Evolutionary conservation across 2,329 filamentous ascomycete genomes (phyloP).

Genomic region (Fusarium anthophilum): DNA sequence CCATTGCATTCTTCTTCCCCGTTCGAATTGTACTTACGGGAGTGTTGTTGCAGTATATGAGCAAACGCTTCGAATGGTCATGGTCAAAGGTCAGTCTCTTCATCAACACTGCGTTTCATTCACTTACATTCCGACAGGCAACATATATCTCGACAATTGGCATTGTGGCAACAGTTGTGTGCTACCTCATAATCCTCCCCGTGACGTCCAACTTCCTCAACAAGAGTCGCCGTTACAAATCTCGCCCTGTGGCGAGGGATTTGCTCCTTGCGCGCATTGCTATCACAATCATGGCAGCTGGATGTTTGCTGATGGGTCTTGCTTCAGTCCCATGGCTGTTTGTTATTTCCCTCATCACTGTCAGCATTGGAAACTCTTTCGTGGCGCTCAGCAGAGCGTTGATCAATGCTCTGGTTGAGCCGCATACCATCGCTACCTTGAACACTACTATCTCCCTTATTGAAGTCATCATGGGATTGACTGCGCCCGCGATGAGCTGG

Average conservation of each 20-base stretch:
- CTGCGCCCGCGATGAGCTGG: conserved; percentile 57
- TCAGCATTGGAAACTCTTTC: conserved; percentile 57
- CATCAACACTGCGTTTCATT: accelerated
- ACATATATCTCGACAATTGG: conserved; percentile 54
- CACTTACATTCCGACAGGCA: conserved; percentile 42
- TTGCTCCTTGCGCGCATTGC: conserved; percentile 52
- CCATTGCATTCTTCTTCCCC: conserved; percentile 41
- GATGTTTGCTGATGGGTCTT: conserved; percentile 51
- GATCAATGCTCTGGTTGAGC: conserved; percentile 63
- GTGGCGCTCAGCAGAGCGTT: conserved; percentile 57
- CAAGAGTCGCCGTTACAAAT: conserved; percentile 37
- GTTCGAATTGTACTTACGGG: conserved; percentile 46
- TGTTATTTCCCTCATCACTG: conserved; percentile 54
- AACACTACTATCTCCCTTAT: conserved; percentile 62
- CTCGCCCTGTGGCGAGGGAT: conserved; percentile 51
- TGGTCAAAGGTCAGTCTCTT: conserved; percentile 51
- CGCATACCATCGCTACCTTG: conserved; percentile 62
- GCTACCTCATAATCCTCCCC: conserved; percentile 53
- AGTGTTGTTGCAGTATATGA: conserved; percentile 62
- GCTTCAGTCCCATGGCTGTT: conserved; percentile 50
- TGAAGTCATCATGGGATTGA: conserved; percentile 59
- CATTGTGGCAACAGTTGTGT: conserved; percentile 49
- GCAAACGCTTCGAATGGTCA: conserved; percentile 59
- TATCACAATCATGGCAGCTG: conserved; percentile 43
- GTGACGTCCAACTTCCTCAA: conserved; percentile 46